Conservation (phyloP, 2,329 filamentous ascomycete species). For the Neodidymelliopsis sp. region DNA sequence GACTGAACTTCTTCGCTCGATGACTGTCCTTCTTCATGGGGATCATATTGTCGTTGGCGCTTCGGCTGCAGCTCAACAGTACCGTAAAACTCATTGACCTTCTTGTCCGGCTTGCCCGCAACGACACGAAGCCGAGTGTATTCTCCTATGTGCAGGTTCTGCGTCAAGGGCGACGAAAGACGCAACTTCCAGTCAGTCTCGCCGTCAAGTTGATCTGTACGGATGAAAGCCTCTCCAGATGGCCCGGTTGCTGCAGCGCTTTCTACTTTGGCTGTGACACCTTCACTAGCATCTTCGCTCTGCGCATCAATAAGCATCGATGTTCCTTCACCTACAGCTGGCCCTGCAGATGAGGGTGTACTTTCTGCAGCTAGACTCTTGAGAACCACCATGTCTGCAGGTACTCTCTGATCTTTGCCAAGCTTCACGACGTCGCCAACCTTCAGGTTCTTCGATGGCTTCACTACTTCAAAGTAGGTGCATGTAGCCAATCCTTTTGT, state of each 20-base stretch:
- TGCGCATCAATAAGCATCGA: conserved; percentile 32
- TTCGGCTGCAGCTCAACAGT: conserved; percentile 77
- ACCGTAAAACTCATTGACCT: conserved; percentile 94
- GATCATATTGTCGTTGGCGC: conserved; percentile 57
- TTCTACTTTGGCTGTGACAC: conserved; percentile 25
- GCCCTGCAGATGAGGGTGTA: conserved; percentile 9
- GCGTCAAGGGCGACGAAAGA: conserved; percentile 83
- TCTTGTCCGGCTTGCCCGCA: conserved; percentile 89
- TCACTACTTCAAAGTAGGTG: conserved; percentile 72
- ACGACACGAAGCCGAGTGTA: conserved; percentile 72
- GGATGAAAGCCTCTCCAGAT: conserved; percentile 92
- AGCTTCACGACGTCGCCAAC: conserved; percentile 97
- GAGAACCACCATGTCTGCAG: conserved; percentile 91
- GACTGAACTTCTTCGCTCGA: conserved; percentile 56
- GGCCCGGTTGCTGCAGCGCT: conserved; percentile 40
- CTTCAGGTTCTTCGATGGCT: conserved; percentile 85
- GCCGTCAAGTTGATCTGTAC: conserved; percentile 95
- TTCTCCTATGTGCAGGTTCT: conserved; percentile 76
- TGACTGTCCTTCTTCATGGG: conserved; percentile 42
- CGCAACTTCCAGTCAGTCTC: conserved; percentile 99
- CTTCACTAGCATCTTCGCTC: conserved; percentile 16
- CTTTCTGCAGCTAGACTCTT: conserved; percentile 70
- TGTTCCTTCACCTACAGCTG: conserved; percentile 5
- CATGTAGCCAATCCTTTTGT: conserved; percentile 50
- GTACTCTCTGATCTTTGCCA: conserved; percentile 88